phyloP scores from a whole-genome alignment of 164 flowering plant species.

The Macadamia tetraphylla region DNA sequence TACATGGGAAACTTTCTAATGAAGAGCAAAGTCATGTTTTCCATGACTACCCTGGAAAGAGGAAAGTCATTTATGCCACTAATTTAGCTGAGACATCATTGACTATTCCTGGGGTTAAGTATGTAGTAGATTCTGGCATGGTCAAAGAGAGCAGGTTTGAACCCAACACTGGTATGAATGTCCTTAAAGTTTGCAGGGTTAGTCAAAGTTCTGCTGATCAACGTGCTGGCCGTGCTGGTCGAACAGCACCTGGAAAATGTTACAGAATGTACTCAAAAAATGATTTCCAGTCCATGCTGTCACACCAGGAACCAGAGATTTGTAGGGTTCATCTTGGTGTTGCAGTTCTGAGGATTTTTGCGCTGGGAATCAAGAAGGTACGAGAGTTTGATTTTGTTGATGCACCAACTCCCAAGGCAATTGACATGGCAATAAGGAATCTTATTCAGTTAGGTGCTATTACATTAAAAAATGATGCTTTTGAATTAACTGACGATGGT shows the following conservation, averaged over 20 bases:
- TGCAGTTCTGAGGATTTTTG: slow-evolving; percentile 79
- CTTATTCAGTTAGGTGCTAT: slow-evolving; percentile 83
- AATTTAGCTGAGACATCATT: slow-evolving; percentile 97
- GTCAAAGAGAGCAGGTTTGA: slow-evolving; percentile 83
- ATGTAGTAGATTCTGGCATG: slow-evolving; percentile 88
- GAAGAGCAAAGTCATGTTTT: slow-evolving; percentile 78
- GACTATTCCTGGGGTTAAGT: slow-evolving; percentile 90
- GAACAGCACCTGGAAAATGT: slow-evolving; percentile 89
- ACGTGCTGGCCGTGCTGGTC: slow-evolving; percentile 96
- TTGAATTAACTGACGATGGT: slow-evolving; percentile 65
- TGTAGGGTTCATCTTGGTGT: slow-evolving; percentile 92
- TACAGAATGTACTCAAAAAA: slow-evolving; percentile 64
- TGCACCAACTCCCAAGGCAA: slow-evolving; percentile 66
- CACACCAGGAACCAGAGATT: slow-evolving; percentile 85
- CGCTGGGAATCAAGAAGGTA: slow-evolving; percentile 60
- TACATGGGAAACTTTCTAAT: slow-evolving; percentile 84
- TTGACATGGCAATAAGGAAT: slow-evolving; percentile 77
- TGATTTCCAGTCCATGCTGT: slow-evolving; percentile 58
- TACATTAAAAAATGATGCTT: slow-evolving; percentile 22
- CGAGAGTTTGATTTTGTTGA: slow-evolving; percentile 83
- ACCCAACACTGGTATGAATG: slow-evolving; percentile 80
- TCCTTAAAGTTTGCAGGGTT: slow-evolving; percentile 65
- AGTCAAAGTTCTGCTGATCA: slow-evolving; percentile 93
- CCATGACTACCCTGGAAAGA: slow-evolving; percentile 48
- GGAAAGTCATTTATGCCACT: slow-evolving; percentile 91